phyloP scores from a whole-genome alignment of 1,284 basidiomycete species.

The Apiotrichum gracile region DNA sequence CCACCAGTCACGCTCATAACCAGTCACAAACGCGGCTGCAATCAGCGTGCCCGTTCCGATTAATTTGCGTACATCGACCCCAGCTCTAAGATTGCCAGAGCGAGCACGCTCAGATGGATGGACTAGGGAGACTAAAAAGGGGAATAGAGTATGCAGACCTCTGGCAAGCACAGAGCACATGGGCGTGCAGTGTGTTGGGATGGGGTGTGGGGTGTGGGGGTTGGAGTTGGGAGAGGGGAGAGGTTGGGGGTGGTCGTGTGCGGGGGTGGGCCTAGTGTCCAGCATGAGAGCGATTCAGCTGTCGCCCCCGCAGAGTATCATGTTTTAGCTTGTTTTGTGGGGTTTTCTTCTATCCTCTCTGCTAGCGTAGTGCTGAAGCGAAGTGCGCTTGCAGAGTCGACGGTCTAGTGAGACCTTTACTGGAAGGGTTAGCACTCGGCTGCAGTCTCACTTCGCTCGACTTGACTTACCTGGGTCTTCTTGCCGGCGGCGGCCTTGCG shows the following conservation, averaged over 20 bases:
- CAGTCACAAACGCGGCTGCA: too few relatives aligned
- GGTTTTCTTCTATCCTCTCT: too few relatives aligned
- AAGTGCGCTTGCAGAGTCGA: too few relatives aligned
- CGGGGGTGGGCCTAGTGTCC: too few relatives aligned
- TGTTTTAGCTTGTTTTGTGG: too few relatives aligned
- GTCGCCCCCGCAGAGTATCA: too few relatives aligned
- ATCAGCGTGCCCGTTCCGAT: not conserved
- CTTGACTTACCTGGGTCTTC: conserved; percentile 20
- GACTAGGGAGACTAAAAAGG: not conserved
- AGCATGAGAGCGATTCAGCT: too few relatives aligned
- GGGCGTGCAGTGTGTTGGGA: not conserved
- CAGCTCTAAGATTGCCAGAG: not conserved
- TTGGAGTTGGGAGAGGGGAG: not conserved
- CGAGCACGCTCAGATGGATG: not conserved
- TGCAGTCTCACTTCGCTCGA: too few relatives aligned
- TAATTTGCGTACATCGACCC: not conserved
- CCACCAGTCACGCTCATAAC: too few relatives aligned
- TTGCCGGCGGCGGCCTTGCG: conserved; percentile 16
- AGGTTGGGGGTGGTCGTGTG: not conserved
- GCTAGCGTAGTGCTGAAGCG: too few relatives aligned
- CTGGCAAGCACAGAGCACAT: not conserved
- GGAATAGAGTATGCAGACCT: not conserved
- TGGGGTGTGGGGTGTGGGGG: not conserved
- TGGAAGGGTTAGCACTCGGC: too few relatives aligned
- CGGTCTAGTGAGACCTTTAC: too few relatives aligned